Base-by-base conservation (phyloP, 2,329 filamentous ascomycete genomes). In the Pseudocercospora musae region DNA sequence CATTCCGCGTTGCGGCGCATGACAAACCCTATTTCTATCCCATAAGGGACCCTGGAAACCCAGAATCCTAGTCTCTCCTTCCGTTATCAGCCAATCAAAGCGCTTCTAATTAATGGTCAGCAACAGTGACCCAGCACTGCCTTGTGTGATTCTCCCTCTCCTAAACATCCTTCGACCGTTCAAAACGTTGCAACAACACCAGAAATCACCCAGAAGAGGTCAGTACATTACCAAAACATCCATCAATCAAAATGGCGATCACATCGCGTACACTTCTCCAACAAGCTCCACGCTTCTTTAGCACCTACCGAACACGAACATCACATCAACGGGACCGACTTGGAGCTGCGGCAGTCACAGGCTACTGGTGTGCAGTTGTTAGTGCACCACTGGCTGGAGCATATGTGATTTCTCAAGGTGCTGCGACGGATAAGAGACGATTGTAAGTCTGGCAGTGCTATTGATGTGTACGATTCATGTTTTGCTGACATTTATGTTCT, bases 281-380 rank as follows among this genome's bases (percentile, higher is more conserved):
- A 52, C 48, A 29, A 52, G 48, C 48, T 52, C 31, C 48, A 29
- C 71, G 73, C 50, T 67, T 64, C 56, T 71, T 71, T 64, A 68
- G 72, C 8, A 63, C 60, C 18, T 63, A 68, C 33, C 55, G 60
- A 21, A 66, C 66, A 33, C 69, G 63, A 25, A 61, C 64, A 5
- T 61, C 61, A 55, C 60, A 64, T 18, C 21, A 52, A 57, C 67
- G 65, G 46, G 71, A 72, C 52, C 69, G 66, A 11, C 60, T 74
- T 11, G 70, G 68, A 27, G 66, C 70, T 48, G 67, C 68, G 9
- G 66, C 69, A 29, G 68, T 70, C 5, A 65, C 71, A 53, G 69
- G 68, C 23, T 76, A 76, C 65, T 75, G 73, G 68, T 73, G 71
- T 64, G 60, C 74, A 11, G 72, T 72, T 7, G 73, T 75, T 60